Percentiles rank a stretch among this genome's conserved stretches.
These are phyloP conservation scores for Limonium bicolor DNA, from an alignment of 148 eudicot genomes.

Conservation along the genomic window DNA sequence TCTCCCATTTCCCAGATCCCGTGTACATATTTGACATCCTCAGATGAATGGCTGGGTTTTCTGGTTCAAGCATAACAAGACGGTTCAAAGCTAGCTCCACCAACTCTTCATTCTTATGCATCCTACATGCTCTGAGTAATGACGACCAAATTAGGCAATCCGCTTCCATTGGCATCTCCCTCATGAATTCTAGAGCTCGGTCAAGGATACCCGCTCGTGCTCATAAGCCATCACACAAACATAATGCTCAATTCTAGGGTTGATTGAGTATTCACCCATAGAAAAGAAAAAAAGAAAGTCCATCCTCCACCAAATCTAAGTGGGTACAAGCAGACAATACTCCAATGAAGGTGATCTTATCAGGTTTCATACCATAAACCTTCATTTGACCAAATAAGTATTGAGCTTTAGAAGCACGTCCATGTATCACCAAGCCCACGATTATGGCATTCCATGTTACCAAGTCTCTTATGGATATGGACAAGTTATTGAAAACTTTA, in stretches of 20 bases:
- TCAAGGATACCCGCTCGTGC: slow-evolving; percentile 50
- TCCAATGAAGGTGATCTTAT: slow-evolving; percentile 54
- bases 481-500: slow-evolving; percentile 32
- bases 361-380: slow-evolving; percentile 31
- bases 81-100: slow-evolving; percentile 50
- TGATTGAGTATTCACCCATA: slow-evolving; percentile 33
- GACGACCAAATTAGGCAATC: slow-evolving; percentile 61
- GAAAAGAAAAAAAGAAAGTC: slow-evolving; percentile 35
- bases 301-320: slow-evolving; percentile 47
- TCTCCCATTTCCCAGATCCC: slow-evolving; percentile 46
- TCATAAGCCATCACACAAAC: slow-evolving; percentile 64
- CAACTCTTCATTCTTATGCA: slow-evolving; percentile 43
- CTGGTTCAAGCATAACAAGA: slow-evolving; percentile 50
- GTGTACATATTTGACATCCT: slow-evolving; percentile 52
- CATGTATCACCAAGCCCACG: slow-evolving; percentile 58
- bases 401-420: slow-evolving; percentile 48
- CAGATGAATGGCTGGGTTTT: slow-evolving; percentile 52
- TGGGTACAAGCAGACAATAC: slow-evolving; percentile 71
- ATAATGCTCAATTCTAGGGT: slow-evolving; percentile 63
- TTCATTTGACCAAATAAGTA: slow-evolving; percentile 34
- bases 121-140: slow-evolving; percentile 60
- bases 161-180: slow-evolving; percentile 46
- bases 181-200: slow-evolving; percentile 45
- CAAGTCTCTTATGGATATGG: slow-evolving; percentile 26
- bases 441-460: slow-evolving; percentile 74